phyloP scores from a whole-genome alignment of 441 rosid genomes.

The Melianthus villosus region DNA sequence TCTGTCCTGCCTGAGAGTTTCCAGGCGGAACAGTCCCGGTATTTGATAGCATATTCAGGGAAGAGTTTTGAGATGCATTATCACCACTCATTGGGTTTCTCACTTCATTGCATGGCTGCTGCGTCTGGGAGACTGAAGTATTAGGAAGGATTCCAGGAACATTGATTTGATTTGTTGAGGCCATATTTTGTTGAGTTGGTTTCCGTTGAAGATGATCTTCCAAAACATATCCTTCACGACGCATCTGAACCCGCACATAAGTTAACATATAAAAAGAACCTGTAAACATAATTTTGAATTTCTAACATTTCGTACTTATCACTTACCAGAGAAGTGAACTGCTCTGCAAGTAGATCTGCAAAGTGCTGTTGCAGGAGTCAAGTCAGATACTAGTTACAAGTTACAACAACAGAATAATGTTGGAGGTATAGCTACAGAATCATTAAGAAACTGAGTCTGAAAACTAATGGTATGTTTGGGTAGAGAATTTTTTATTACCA shows the following conservation, averaged over 20 bases:
- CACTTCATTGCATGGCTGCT: slow-evolving; percentile 46
- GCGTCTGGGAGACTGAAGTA: slow-evolving; percentile 38
- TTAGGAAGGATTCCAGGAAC: slow-evolving; percentile 29
- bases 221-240: slow-evolving; percentile 37
- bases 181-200: slow-evolving; percentile 30
- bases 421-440: too few relatives aligned
- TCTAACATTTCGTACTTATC: too few relatives aligned
- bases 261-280: slow-evolving; percentile 9
- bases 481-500: too few relatives aligned
- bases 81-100: slow-evolving; percentile 37
- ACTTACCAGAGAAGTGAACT: slow-evolving; percentile 64
- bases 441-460: too few relatives aligned
- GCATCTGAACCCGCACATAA: slow-evolving; percentile 76
- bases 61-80: slow-evolving; percentile 28
- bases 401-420: slow-evolving; percentile 14
- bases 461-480: too few relatives aligned
- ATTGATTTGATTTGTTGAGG: slow-evolving; percentile 36
- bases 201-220: slow-evolving; percentile 45
- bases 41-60: slow-evolving; percentile 35
- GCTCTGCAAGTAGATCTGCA: slow-evolving; percentile 77
- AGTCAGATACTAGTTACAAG: slow-evolving; percentile 17
- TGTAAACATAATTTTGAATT: too few relatives aligned
- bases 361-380: slow-evolving; percentile 36
- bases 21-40: slow-evolving; percentile 63
- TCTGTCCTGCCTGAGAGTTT: slow-evolving; percentile 55